Conservation (phyloP, 306 rosid species). For the Acacia confusa region DNA sequence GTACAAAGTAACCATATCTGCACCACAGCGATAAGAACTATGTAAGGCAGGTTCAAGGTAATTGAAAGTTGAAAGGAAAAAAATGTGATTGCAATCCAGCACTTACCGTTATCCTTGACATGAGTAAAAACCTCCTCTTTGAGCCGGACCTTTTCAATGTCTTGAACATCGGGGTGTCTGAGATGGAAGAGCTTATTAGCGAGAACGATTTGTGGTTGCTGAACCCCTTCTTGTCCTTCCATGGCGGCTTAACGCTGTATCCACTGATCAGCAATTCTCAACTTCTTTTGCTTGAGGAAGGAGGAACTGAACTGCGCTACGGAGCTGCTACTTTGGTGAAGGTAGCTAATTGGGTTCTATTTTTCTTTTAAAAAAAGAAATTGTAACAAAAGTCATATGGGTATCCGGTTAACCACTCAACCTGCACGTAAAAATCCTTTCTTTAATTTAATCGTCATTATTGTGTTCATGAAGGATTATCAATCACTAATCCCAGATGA, state of each 20-base stretch:
- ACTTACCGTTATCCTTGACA: constrained; percentile 74
- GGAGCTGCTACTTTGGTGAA: not conserved
- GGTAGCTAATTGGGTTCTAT: not conserved
- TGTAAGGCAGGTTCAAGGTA: not conserved
- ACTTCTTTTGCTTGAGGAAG: constrained; percentile 37
- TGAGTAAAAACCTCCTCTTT: constrained; percentile 72
- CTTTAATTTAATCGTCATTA: no score
- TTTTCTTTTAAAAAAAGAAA: not conserved
- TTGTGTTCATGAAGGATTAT: not conserved
- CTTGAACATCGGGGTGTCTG: constrained; percentile 72
- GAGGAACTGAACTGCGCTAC: constrained; percentile 28
- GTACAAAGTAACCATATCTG: constrained; percentile 84
- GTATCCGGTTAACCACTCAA: not conserved
- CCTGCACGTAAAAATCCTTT: no score
- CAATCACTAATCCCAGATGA: not conserved
- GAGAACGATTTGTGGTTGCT: constrained; percentile 78
- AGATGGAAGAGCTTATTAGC: constrained; percentile 90
- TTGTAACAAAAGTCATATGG: not conserved
- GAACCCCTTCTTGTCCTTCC: constrained; percentile 87
- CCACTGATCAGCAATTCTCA: constrained; percentile 30
- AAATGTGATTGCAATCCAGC: not conserved
- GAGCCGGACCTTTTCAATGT: constrained; percentile 83
- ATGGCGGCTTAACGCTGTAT: constrained; percentile 28
- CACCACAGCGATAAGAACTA: not conserved
- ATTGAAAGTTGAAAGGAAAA: not conserved